A percentile compares a stretch with the other conserved stretches of the same genome.
Conservation (phyloP, 2,329 filamentous ascomycete species). For the Ophiocordyceps australis region DNA sequence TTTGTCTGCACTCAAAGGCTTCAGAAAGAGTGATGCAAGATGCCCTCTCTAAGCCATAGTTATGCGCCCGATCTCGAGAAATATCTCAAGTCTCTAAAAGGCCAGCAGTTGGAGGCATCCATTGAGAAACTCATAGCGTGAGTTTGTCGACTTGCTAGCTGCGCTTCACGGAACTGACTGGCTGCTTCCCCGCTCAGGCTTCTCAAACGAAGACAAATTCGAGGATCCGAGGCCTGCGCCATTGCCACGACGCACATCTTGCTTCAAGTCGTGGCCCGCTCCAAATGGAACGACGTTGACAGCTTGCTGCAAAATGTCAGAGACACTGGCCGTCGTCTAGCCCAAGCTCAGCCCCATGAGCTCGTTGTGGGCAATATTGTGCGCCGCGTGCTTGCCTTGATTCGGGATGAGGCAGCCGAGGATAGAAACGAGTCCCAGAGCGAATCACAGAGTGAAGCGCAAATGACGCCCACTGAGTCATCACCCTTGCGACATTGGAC, state of each 20-base stretch:
- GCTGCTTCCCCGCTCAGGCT: slow-evolving; percentile 32
- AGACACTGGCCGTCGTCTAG: slow-evolving; percentile 58
- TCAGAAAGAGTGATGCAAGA: slow-evolving; percentile 7
- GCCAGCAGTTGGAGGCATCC: slow-evolving; percentile 58
- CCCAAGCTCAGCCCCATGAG: slow-evolving; percentile 73
- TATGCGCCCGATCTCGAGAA: slow-evolving; percentile 55
- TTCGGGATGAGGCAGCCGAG: slow-evolving; percentile 79
- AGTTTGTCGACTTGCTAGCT: slow-evolving; percentile 11
- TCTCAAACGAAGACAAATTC: slow-evolving; percentile 80
- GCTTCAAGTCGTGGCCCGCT: slow-evolving; percentile 67
- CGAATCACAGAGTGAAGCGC: slow-evolving; percentile 36
- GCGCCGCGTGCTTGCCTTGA: slow-evolving; percentile 71
- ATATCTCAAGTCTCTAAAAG: slow-evolving; percentile 64
- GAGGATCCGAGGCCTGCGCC: slow-evolving; percentile 73
- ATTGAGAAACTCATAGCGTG: slow-evolving; percentile 75
- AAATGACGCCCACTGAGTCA: slow-evolving; percentile 19
- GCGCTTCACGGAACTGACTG: slow-evolving; percentile 1
- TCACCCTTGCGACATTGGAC: slow-evolving; percentile 13
- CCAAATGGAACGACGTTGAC: slow-evolving; percentile 59
- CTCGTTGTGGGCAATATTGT: slow-evolving; percentile 91
- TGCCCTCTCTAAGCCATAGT: slow-evolving; percentile 16
- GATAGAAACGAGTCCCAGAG: slow-evolving; percentile 47
- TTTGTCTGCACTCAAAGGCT: no score
- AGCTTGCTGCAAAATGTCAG: slow-evolving; percentile 68
- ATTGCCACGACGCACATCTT: slow-evolving; percentile 82